Base-by-base conservation (phyloP, 352 stramenopile genomes). In the Globisporangium uncinulatum region DNA sequence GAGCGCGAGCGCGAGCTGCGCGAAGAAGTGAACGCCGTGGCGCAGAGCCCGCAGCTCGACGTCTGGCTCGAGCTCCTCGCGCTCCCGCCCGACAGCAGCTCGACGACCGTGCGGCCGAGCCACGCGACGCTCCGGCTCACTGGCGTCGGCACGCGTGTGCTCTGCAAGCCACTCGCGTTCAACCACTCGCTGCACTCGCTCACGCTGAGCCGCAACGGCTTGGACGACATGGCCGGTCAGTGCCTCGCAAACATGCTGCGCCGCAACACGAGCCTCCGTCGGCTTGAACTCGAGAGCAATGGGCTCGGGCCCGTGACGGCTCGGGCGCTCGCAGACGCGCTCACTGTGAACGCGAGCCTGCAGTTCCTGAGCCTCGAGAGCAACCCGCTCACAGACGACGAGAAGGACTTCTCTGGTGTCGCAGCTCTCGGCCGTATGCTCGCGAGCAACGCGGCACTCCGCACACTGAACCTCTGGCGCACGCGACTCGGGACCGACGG, bases 1-100 rank as follows among this genome's bases (percentile, higher is more conserved):
- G 79, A 88, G 55, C 78, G 73, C 50, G 79, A 89, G 56, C 72
- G 72, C 11, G 82, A 92, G 61, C 71, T 92, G 20, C 67, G 73
- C 15, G 78, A 92, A 64, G 82, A 92, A 62, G 74, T 89, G 1
- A 73, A 79, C n/a, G 82, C 88, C 61, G 66, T 92, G 39, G 76
- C 79, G 5, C 69, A 66, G 24, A 82, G 83, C 59, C 72, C 79
- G 24, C 73, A 79, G 56, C 67, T 90, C n/a, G 80, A 89, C 14
- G 78, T 90, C 37, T 92, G 82, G 82, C 65, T 89, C 19, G 64
- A 69, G 36, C 76, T 92, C 6, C 65, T 79, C 47, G 76, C 87
- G 48, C 65, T 29, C 24, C 24, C 24, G 24, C 24, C 24, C 24
- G 24, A 52, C 51, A 70, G 84, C 44, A 65, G 24, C 24, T 29